Percentiles rank a stretch among this genome's conserved stretches.
Evolutionary conservation across 768 basidiomycete genomes (phyloP).

Genomic region (Hygrocybe coccinea): DNA sequence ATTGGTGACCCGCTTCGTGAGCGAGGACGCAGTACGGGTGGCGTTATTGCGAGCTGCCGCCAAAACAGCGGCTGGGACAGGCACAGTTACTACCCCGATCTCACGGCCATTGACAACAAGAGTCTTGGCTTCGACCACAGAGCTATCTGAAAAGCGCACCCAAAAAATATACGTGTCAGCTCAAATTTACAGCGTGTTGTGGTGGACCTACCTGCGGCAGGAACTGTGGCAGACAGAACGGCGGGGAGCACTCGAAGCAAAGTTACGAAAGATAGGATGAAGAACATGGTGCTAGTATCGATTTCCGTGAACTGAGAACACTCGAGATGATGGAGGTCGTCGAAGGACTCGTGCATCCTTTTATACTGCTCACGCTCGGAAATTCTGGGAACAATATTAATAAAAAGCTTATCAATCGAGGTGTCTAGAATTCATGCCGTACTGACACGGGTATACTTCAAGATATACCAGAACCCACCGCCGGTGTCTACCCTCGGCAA

Average conservation of each 20-base stretch:
- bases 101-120: background rate
- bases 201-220: background rate
- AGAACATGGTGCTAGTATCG: background rate
- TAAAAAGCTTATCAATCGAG: too few species aligned
- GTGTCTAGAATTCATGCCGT: too few species aligned
- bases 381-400: too few species aligned
- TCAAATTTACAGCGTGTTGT: background rate
- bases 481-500: too few species aligned
- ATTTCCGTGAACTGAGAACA: too few species aligned
- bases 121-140: background rate
- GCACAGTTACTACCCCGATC: conserved; percentile 1
- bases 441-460: too few species aligned
- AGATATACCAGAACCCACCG: too few species aligned
- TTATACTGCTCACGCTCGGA: too few species aligned
- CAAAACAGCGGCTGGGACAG: background rate
- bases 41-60: background rate
- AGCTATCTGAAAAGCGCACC: background rate
- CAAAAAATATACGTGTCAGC: background rate
- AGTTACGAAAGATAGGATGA: background rate
- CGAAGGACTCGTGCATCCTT: too few species aligned
- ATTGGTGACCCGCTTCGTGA: conserved; percentile 6
- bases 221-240: background rate
- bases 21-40: background rate
- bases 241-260: background rate
- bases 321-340: too few species aligned